phyloP scores from a whole-genome alignment of 257 asterid species.

The Agastache rugosa region DNA sequence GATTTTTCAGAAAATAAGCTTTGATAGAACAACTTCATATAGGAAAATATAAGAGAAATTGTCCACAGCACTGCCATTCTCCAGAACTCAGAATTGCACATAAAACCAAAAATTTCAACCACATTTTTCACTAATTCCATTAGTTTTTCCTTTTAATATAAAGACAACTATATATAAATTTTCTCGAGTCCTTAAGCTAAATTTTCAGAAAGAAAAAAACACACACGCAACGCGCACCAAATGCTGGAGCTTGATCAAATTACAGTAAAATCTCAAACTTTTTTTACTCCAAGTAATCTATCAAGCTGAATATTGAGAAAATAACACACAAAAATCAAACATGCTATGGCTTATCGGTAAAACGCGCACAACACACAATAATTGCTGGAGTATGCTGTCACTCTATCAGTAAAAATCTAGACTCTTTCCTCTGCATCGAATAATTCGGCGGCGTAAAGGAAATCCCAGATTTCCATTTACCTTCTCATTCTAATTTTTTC shows the following conservation, averaged over 20 bases:
- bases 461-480: background rate
- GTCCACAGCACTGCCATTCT: conserved; percentile 85
- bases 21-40: conserved; percentile 50
- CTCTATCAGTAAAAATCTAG: background rate
- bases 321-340: background rate
- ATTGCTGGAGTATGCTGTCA: background rate
- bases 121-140: conserved; percentile 45
- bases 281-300: background rate
- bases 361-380: conserved; percentile 13
- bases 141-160: background rate
- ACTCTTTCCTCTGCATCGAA: background rate
- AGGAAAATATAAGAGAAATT: conserved; percentile 54
- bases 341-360: background rate
- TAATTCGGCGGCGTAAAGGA: background rate
- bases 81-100: conserved; percentile 60
- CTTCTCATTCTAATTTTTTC: background rate
- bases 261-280: background rate
- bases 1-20: conserved; percentile 34
- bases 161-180: background rate
- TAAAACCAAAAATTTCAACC: conserved; percentile 45
- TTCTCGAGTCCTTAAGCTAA: background rate
- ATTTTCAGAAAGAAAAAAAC: background rate
- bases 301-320: background rate
- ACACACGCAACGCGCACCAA: conserved; percentile 2
- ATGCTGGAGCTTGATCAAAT: background rate